Evolutionary conservation across 352 stramenopile genomes (phyloP).

Genomic region (Pythium rhizo-oryzae): DNA sequence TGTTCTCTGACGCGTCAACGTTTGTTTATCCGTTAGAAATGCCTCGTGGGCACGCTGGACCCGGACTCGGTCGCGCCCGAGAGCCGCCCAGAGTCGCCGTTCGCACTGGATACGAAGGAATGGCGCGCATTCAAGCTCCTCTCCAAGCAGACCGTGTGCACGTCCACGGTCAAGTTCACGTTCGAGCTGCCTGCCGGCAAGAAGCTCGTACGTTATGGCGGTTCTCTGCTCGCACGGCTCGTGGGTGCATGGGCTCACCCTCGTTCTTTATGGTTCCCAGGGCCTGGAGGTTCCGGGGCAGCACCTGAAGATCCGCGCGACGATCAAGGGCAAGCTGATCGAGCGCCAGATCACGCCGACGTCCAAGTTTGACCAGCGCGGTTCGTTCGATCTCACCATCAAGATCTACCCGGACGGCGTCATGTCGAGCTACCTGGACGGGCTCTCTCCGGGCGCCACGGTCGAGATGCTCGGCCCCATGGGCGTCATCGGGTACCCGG

Average conservation of each 20-base stretch:
- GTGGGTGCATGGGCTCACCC: no score
- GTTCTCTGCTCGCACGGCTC: no score
- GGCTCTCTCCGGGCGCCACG: slow-evolving; percentile 49
- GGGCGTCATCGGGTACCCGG: slow-evolving; percentile 61
- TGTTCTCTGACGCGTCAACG: background rate
- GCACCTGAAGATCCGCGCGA: slow-evolving; percentile 79
- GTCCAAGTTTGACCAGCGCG: slow-evolving; percentile 69
- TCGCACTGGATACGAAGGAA: slow-evolving; percentile 62
- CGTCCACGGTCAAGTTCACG: slow-evolving; percentile 70
- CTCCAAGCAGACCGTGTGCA: slow-evolving; percentile 58
- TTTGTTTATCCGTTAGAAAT: slow-evolving; percentile 48
- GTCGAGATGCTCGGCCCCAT: slow-evolving; percentile 81
- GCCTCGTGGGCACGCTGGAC: slow-evolving; percentile 71
- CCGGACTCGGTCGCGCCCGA: slow-evolving; percentile 43
- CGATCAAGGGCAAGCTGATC: slow-evolving; percentile 74
- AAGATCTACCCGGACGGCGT: slow-evolving; percentile 79
- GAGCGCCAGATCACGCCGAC: slow-evolving; percentile 80
- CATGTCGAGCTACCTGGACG: slow-evolving; percentile 74
- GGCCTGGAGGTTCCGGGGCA: slow-evolving; percentile 73
- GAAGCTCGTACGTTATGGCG: slow-evolving; percentile 41
- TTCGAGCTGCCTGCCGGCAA: slow-evolving; percentile 73
- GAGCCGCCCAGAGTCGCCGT: slow-evolving; percentile 36
- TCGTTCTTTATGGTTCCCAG: slow-evolving; percentile 18
- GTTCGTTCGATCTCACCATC: slow-evolving; percentile 72
- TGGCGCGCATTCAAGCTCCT: slow-evolving; percentile 71